Evolutionary conservation across 2,329 filamentous ascomycete species (phyloP), one percentile per base, ranked within the genome.

Genomic region (Aspergillus versicolor): DNA sequence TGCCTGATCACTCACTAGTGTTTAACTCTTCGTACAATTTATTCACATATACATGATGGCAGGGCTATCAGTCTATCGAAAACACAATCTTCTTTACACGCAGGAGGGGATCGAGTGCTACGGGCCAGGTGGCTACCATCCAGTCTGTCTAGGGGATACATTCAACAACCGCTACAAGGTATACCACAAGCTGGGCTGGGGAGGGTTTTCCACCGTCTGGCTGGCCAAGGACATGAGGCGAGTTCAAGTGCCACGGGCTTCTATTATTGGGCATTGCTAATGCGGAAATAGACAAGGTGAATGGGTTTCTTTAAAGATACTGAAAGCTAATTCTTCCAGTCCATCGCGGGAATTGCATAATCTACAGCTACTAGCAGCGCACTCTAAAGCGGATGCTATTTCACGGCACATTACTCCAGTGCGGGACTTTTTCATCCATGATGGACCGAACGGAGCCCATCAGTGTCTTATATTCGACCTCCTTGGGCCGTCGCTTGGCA

Each of bases 391-490:
- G n/a, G 2, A n/a, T 4, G 40, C 27, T 22, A 45, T n/a, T n/a
- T 40, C 44, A 45, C 19, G 46, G 13, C 47, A 30, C 17, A 50
- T 56, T 27, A 34, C 46, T 45, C 41, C 24, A 15, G 21, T 51
- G 32, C 21, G 41, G 3, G 40, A 51, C 19, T 17, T 27, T 13
- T 51, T 56, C 30, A 34, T 22, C 21, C 47, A 50, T n/a, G 12
- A 45, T 6, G 41, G 46, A 19, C 47, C 47, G 5, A 56, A 56
- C 9, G 47, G 46, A 34, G 44, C 37, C 19, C 47, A 56, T 22
- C 47, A 27, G 41, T 51, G 47, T 32, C 42, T 56, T 38, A 45
- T 47, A n/a, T 68, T 69, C 54, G 67, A 73, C 58, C 56, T 73
- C 30, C 63, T 74, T 17, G 69, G 71, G 3, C 70, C 70, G 21